Conservation (phyloP, 176 grass and related monocot species). For the Eleusine coracana region DNA sequence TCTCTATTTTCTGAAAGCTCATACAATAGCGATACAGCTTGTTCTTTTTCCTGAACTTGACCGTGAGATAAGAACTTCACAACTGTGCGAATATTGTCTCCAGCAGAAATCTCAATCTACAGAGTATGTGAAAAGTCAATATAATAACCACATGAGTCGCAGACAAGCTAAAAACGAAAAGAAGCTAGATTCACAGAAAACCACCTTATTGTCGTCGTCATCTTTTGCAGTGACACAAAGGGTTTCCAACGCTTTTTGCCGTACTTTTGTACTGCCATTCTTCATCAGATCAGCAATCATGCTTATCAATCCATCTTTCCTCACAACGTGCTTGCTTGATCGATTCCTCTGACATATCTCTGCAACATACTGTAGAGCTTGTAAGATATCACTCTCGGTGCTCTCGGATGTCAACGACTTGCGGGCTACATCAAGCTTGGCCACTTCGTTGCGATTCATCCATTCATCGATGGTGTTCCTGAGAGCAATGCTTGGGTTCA, state of each 20-base stretch:
- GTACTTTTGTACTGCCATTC: slow-evolving; percentile 64
- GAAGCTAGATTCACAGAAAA: slow-evolving; percentile 15
- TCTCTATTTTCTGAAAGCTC: slow-evolving; percentile 77
- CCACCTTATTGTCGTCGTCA: slow-evolving; percentile 86
- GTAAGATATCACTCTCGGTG: slow-evolving; percentile 70
- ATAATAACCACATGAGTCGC: slow-evolving; percentile 28
- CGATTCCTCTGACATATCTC: slow-evolving; percentile 70
- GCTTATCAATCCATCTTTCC: slow-evolving; percentile 65
- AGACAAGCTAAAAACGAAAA: slow-evolving; percentile 19
- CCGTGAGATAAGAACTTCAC: slow-evolving; percentile 93
- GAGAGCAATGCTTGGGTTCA: slow-evolving; percentile 88
- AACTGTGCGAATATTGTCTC: slow-evolving; percentile 86
- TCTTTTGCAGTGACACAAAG: slow-evolving; percentile 75
- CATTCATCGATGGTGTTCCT: slow-evolving; percentile 92
- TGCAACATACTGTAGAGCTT: slow-evolving; percentile 65
- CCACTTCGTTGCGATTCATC: slow-evolving; percentile 77
- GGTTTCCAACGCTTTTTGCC: slow-evolving; percentile 67
- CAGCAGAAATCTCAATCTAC: slow-evolving; percentile 76
- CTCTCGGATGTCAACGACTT: slow-evolving; percentile 62
- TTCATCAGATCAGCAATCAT: slow-evolving; percentile 78
- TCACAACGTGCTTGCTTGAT: slow-evolving; percentile 60
- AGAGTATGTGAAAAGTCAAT: slow-evolving; percentile 32
- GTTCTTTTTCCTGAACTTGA: slow-evolving; percentile 71
- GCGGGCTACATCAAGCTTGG: slow-evolving; percentile 70
- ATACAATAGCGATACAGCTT: slow-evolving; percentile 78